These are phyloP conservation scores for Globisporangium uncinulatum DNA, from an alignment of 352 stramenopile species.

Conservation along the genomic window DNA sequence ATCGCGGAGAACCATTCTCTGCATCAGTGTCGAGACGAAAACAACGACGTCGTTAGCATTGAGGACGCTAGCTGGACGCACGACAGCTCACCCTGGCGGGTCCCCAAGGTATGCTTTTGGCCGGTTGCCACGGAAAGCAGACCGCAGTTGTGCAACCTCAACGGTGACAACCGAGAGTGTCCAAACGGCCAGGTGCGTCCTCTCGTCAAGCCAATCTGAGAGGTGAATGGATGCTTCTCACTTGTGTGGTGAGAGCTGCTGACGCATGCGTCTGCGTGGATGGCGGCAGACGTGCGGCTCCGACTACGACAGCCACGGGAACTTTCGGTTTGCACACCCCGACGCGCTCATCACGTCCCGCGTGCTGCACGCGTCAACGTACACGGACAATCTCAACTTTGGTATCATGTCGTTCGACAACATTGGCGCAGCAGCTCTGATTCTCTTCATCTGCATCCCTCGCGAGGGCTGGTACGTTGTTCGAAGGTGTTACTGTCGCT, in stretches of 20 bases:
- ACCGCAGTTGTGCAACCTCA: conserved; percentile 48
- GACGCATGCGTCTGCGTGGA: too few species aligned
- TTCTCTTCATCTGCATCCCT: conserved; percentile 89
- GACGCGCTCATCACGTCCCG: conserved; percentile 25
- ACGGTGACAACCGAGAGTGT: conserved; percentile 34
- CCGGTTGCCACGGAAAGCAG: conserved; percentile 69
- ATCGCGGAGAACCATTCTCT: conserved; percentile 27
- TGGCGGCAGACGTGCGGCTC: conserved; percentile 39
- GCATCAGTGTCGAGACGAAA: conserved; percentile 28
- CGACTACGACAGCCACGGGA: conserved; percentile 53
- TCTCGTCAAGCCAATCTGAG: too few species aligned
- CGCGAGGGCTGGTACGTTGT: conserved; percentile 82
- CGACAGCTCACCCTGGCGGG: conserved; percentile 43
- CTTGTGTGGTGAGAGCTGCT: too few species aligned
- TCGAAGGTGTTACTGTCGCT: conserved; percentile 4
- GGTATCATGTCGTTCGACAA: conserved; percentile 89
- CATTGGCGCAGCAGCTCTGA: conserved; percentile 72
- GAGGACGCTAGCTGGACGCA: conserved; percentile 32
- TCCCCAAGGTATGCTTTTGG: conserved; percentile 80
- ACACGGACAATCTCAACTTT: conserved; percentile 73
- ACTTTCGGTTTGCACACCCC: conserved; percentile 55
- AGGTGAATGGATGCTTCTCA: too few species aligned
- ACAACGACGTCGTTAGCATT: conserved; percentile 23
- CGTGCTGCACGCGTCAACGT: conserved; percentile 37
- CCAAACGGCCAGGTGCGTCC: conserved; percentile 25